Conservation (phyloP, 768 basidiomycete genomes). For the Boletus rubropictus region DNA sequence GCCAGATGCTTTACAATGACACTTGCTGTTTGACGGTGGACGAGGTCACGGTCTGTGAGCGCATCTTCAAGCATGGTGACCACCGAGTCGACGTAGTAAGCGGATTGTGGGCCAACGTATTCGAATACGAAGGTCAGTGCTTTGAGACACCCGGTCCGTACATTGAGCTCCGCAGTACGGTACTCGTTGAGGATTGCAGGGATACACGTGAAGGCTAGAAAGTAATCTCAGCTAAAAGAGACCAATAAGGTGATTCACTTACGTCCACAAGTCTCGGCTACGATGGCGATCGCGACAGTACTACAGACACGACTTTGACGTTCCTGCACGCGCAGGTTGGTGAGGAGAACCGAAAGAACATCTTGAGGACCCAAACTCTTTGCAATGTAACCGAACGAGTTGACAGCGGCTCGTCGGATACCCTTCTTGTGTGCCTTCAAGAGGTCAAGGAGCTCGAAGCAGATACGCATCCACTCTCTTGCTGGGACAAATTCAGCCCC, state of each 20-base stretch:
- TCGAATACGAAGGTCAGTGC: slow-evolving; percentile 98
- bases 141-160: slow-evolving; percentile 97
- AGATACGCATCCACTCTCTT: slow-evolving; percentile 99
- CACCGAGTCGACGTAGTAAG: slow-evolving; percentile 94
- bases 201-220: slow-evolving; percentile 89
- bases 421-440: slow-evolving; percentile 99
- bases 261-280: slow-evolving; percentile 88
- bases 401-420: slow-evolving; percentile 96
- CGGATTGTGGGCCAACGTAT: slow-evolving; percentile 96
- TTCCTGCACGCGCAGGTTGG: slow-evolving; percentile 96
- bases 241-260: slow-evolving; percentile 15
- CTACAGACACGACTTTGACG: slow-evolving; percentile 98
- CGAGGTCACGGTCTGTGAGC: slow-evolving; percentile 94
- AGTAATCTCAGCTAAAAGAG: slow-evolving; percentile 6
- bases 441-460: slow-evolving; percentile 94
- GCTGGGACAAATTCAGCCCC: slow-evolving; percentile 98
- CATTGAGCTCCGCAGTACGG: slow-evolving; percentile 95
- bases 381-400: slow-evolving; percentile 99
- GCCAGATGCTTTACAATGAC: slow-evolving; percentile 98
- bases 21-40: slow-evolving; percentile 96
- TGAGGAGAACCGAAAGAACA: slow-evolving; percentile 90
- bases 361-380: slow-evolving; percentile 99
- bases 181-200: slow-evolving; percentile 99
- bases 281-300: slow-evolving; percentile 96
- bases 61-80: slow-evolving; percentile 99